Base-by-base conservation (phyloP, 768 basidiomycete species). In the Suillus tomentosus region DNA sequence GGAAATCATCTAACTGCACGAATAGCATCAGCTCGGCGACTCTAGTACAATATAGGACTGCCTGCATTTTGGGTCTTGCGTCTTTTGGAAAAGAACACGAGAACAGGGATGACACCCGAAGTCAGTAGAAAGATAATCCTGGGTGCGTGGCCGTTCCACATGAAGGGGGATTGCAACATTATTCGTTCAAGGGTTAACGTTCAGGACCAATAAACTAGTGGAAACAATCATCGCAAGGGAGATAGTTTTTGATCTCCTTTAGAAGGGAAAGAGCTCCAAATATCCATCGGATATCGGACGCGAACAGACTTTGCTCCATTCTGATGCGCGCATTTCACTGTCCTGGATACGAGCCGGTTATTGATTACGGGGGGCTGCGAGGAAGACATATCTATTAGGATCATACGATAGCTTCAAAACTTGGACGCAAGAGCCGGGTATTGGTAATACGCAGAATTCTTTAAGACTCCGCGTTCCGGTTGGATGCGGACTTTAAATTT, bases 1-100 rank as follows among this genome's bases (percentile, higher is more conserved):
- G 79, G 2, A 79, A 73, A 7, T 51, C 53, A n/a, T 70, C 63
- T 9, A 74, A 63, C 75, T 76, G 48, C 15, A 36, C 19, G 36
- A 5, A 39, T 5, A 22, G 8, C 3, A 17, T 57, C 37, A 57
- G 37, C 39, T 10, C 17, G 2, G 24, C 22, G 8, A 24, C 36
- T 5, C 22, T 22, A 39, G 22, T 13, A 40, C 0, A 57, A 57
- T 11, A 10, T 57, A 57, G 22, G 15, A 24, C 15, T 24, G 8
- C 37, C 15, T 57, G 39, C 56, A 2, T 57, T 57, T 57, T 2
- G 22, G 14, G 37, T 1, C 13, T 15, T 57, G 37, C 4, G 37
- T 22, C n/a, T 57, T 37, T 40, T 40, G 22, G 15, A 22, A 57
- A 57, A 24, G 22, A 57, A 57, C n/a, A 57, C 22, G 4, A 57